Evolutionary conservation across 1,284 basidiomycete species (phyloP).

Genomic region (Termitomyces sp.): DNA sequence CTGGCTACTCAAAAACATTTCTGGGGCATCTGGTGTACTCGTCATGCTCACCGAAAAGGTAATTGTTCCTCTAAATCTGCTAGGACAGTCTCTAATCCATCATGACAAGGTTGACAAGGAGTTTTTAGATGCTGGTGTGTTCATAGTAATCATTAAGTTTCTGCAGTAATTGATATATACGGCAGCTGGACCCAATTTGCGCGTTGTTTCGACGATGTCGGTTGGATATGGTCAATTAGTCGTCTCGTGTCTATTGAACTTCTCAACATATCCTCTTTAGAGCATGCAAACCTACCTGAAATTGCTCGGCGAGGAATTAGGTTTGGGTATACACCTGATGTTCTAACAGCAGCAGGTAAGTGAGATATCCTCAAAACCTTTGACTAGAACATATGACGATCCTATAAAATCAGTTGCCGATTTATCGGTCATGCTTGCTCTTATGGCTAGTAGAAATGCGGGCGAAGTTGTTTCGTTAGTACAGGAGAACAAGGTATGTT

Average conservation of each 20-base stretch:
- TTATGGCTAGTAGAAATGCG: conserved; percentile 85
- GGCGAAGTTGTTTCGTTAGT: conserved; percentile 64
- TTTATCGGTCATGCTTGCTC: conserved; percentile 78
- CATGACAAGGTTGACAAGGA: conserved; percentile 61
- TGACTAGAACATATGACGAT: not conserved
- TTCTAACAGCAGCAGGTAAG: conserved; percentile 82
- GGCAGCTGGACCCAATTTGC: conserved; percentile 66
- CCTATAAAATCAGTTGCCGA: conserved; percentile 65
- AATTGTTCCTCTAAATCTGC: not conserved
- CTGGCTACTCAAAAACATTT: conserved; percentile 78
- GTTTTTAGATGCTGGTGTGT: conserved; percentile 60
- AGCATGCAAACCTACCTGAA: conserved; percentile 73
- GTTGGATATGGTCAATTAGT: conserved; percentile 70
- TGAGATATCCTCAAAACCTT: conserved; percentile 1
- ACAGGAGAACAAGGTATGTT: conserved; percentile 58
- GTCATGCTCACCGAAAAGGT: conserved; percentile 72
- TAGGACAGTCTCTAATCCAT: not conserved
- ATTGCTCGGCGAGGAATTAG: conserved; percentile 65
- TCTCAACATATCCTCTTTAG: conserved; percentile 34
- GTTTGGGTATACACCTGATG: conserved; percentile 88
- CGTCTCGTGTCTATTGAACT: conserved; percentile 17
- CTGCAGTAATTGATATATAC: not conserved
- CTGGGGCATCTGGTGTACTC: conserved; percentile 60
- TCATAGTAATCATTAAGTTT: not conserved
- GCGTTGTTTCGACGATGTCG: conserved; percentile 85